Percentiles rank a stretch among this genome's conserved stretches.
phyloP scores from a whole-genome alignment of 805 yeast species.

The Yarrowia porcina region DNA sequence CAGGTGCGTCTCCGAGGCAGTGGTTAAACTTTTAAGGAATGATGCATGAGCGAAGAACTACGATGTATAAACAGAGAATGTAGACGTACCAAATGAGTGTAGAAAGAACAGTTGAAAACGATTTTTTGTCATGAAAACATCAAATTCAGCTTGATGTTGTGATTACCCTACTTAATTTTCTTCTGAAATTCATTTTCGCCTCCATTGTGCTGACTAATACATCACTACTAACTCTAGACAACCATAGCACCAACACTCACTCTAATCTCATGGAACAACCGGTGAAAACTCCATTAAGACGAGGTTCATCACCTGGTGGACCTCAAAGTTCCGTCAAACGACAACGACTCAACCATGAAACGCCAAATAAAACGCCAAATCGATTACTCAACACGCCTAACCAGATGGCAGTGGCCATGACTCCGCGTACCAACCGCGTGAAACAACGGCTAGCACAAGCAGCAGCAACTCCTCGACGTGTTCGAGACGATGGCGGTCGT shows the following conservation, averaged over 20 bases:
- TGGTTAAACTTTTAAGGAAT: too few species aligned
- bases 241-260: too few species aligned
- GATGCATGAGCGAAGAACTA: too few species aligned
- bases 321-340: background rate
- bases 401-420: background rate
- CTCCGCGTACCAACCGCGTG: slow-evolving; percentile 22
- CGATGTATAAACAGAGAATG: too few species aligned
- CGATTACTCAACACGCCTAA: background rate
- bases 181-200: too few species aligned
- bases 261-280: slow-evolving; percentile 15
- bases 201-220: too few species aligned
- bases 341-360: slow-evolving; percentile 7
- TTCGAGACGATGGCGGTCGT: slow-evolving; percentile 10
- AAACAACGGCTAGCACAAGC: slow-evolving; percentile 20
- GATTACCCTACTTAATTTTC: too few species aligned
- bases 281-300: background rate
- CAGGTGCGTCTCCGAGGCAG: background rate
- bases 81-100: too few species aligned
- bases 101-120: too few species aligned
- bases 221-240: too few species aligned
- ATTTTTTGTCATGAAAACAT: too few species aligned
- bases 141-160: too few species aligned
- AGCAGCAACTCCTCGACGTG: slow-evolving; percentile 30
- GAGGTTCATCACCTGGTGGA: background rate
- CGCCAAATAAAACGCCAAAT: slow-evolving; percentile 3